A percentile compares a stretch with the other conserved stretches of the same genome.
phyloP scores from a whole-genome alignment of 2,329 filamentous ascomycete species.

The Akanthomyces muscarius region DNA sequence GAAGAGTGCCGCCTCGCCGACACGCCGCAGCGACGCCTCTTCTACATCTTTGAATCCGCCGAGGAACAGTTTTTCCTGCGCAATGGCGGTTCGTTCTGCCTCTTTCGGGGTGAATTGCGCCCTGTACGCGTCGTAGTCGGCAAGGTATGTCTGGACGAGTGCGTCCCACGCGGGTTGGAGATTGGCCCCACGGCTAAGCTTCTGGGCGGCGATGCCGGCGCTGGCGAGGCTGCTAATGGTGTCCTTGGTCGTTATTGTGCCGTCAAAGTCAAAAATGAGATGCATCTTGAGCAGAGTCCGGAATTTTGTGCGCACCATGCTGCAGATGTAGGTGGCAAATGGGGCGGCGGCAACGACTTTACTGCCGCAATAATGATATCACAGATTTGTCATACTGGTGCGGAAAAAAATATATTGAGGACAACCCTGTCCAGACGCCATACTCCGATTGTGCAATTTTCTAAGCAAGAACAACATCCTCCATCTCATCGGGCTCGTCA shows the following conservation, averaged over 20 bases:
- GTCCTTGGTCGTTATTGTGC: slow-evolving; percentile 53
- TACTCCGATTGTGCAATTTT: slow-evolving; percentile 4
- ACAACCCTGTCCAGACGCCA: not conserved
- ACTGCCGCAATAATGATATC: not conserved
- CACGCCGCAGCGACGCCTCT: slow-evolving; percentile 40
- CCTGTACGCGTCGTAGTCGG: slow-evolving; percentile 38
- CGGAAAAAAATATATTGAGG: not conserved
- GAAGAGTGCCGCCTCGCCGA: slow-evolving; percentile 44
- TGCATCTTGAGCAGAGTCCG: slow-evolving; percentile 29
- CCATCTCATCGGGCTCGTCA: slow-evolving; percentile 69
- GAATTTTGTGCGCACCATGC: not conserved
- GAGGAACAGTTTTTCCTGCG: slow-evolving; percentile 42
- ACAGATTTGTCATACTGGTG: not conserved
- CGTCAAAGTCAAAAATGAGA: slow-evolving; percentile 56
- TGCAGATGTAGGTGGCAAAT: not conserved
- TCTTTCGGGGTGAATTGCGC: slow-evolving; percentile 31
- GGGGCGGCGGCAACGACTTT: not conserved
- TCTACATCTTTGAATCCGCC: slow-evolving; percentile 40
- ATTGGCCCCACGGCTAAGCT: slow-evolving; percentile 25
- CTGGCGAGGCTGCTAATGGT: slow-evolving; percentile 47
- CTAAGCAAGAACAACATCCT: slow-evolving; percentile 55
- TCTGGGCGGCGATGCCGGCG: slow-evolving; percentile 37
- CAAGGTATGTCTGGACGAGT: slow-evolving; percentile 43
- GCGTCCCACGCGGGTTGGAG: slow-evolving; percentile 40
- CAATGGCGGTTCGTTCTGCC: slow-evolving; percentile 30